Evolutionary conservation across 176 grass and related monocot genomes (phyloP).

Genomic region (Phoenix roebelenii): DNA sequence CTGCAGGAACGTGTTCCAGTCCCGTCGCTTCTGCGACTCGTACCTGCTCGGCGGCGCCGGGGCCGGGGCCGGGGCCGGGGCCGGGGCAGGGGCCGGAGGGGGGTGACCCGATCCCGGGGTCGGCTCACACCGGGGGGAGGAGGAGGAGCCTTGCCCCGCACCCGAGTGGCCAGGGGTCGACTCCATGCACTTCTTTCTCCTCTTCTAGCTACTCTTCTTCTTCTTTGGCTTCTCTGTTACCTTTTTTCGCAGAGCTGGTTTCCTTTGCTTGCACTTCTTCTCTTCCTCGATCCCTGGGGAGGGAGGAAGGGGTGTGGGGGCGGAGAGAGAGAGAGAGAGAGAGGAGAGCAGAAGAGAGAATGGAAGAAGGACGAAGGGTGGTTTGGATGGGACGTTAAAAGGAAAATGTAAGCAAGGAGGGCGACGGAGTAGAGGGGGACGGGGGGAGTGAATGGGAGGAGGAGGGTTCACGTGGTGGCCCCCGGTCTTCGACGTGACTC

Average conservation of each 20-base stretch:
- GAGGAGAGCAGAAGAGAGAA: slow-evolving; percentile 14
- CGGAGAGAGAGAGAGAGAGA: neutral
- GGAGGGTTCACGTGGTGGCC: slow-evolving; percentile 41
- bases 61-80: slow-evolving; percentile 11
- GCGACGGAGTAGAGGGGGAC: slow-evolving; percentile 29
- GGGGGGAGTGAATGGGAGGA: slow-evolving; percentile 32
- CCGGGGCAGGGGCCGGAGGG: slow-evolving; percentile 6
- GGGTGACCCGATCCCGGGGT: neutral
- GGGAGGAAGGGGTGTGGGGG: slow-evolving; percentile 21
- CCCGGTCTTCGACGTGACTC: neutral
- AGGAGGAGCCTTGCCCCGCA: neutral
- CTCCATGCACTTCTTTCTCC: neutral
- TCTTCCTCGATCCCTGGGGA: slow-evolving; percentile 16
- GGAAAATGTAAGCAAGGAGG: slow-evolving; percentile 43
- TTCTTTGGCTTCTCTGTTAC: too few relatives aligned
- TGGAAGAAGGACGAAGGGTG: slow-evolving; percentile 43
- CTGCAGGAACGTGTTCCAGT: slow-evolving; percentile 99
- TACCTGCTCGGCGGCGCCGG: slow-evolving; percentile 54
- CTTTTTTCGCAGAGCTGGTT: too few relatives aligned
- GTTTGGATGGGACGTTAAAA: neutral
- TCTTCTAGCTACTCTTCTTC: neutral
- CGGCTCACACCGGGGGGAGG: neutral
- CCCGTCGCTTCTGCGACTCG: slow-evolving; percentile 91
- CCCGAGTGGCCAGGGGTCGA: slow-evolving; percentile 10
- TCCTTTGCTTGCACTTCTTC: too few relatives aligned